phyloP scores from a whole-genome alignment of 345 rosid species.

The Erodium maritimum region DNA sequence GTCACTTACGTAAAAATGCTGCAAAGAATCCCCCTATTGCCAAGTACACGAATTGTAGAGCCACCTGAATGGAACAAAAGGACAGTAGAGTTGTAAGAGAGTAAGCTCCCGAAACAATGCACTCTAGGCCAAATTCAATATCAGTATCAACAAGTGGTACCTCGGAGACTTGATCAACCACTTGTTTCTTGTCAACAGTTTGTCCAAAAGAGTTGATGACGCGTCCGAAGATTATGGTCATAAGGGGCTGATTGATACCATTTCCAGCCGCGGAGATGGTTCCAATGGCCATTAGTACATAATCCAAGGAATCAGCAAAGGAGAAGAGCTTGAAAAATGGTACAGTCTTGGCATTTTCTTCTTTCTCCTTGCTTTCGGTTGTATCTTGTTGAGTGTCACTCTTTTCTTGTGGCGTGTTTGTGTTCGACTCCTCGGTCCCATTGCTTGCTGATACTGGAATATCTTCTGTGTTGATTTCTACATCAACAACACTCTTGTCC shows the following conservation, averaged over 20 bases:
- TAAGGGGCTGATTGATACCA: constrained; percentile 14
- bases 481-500: constrained; percentile 2
- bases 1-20: constrained; percentile 13
- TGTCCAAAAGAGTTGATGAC: constrained; percentile 16
- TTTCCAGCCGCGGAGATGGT: constrained; percentile 19
- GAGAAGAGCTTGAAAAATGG: constrained; percentile 23
- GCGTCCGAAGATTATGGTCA: constrained; percentile 16
- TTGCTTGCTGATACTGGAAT: neutral
- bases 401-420: constrained; percentile 1
- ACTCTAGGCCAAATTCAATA: neutral
- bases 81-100: neutral
- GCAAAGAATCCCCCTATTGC: constrained; percentile 11
- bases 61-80: constrained; percentile 9
- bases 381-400: neutral
- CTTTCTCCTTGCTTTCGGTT: neutral
- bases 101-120: no score
- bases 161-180: constrained; percentile 16
- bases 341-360: constrained; percentile 12
- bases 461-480: neutral
- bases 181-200: neutral
- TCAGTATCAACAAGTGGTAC: constrained; percentile 6
- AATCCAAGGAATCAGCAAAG: constrained; percentile 19
- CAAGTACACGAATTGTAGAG: constrained; percentile 10
- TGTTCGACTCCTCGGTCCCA: neutral
- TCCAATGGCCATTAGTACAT: constrained; percentile 15